Percentiles rank a stretch among this genome's conserved stretches.
Evolutionary conservation across 2,329 filamentous ascomycete species (phyloP).

Genomic region (Didymella exigua): DNA sequence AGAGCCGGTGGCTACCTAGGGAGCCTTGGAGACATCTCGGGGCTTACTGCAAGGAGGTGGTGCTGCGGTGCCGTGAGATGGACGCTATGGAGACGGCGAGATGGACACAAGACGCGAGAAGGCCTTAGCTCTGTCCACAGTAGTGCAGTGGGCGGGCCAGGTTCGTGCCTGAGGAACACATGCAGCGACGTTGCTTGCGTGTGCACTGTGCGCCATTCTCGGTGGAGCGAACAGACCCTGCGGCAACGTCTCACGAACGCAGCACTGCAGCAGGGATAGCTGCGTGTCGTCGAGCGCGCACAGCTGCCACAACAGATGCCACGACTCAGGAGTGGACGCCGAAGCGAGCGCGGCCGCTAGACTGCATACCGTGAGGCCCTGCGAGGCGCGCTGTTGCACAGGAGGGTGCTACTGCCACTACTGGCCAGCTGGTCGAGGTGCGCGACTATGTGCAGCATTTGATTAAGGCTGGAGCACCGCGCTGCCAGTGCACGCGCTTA

Average conservation of each 20-base stretch:
- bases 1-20: constrained; percentile 7
- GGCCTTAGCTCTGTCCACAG: background rate
- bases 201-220: background rate
- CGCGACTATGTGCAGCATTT: too few relatives aligned
- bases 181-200: background rate
- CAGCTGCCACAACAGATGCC: background rate
- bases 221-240: constrained; percentile 2
- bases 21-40: constrained; percentile 7
- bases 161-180: background rate
- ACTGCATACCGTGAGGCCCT: background rate
- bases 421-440: too few relatives aligned
- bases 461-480: too few relatives aligned
- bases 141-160: background rate
- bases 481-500: background rate
- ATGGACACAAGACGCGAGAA: background rate
- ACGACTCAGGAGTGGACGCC: background rate
- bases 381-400: background rate
- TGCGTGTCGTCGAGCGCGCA: constrained; percentile 5
- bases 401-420: too few relatives aligned
- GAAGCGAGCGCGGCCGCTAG: constrained; percentile 5
- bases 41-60: constrained; percentile 14
- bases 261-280: constrained; percentile 5
- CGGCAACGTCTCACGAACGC: constrained; percentile 4
- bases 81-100: background rate
- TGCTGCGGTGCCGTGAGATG: constrained; percentile 6